These are phyloP conservation scores for Camelina laxa DNA, from an alignment of 345 rosid species.

Conservation along the genomic window DNA sequence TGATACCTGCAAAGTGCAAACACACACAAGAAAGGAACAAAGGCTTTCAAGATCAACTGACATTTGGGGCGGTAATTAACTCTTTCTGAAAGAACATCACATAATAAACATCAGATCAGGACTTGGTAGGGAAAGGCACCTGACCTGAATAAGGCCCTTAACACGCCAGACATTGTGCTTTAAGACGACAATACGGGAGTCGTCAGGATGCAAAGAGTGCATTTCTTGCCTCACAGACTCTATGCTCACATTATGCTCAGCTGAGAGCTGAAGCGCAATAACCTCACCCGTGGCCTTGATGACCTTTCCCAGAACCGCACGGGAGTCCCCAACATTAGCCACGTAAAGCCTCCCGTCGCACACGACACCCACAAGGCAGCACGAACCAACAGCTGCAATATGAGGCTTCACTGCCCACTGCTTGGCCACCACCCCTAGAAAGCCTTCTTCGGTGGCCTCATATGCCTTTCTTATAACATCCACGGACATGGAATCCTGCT, in stretches of 20 bases:
- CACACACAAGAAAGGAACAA: not conserved
- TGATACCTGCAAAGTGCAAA: constrained; percentile 56
- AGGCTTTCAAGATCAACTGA: not conserved
- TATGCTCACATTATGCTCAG: constrained; percentile 84
- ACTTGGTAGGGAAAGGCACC: constrained; percentile 9
- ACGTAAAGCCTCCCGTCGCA: constrained; percentile 76
- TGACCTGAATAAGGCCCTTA: constrained; percentile 98
- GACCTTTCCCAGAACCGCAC: constrained; percentile 87
- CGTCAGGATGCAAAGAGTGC: constrained; percentile 86
- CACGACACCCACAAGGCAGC: constrained; percentile 88
- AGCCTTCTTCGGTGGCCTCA: constrained; percentile 97
- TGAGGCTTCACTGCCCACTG: constrained; percentile 92
- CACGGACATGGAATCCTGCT: constrained; percentile 78
- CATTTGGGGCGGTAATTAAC: not conserved
- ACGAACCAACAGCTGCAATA: constrained; percentile 97
- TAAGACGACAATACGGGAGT: constrained; percentile 74
- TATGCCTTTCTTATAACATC: constrained; percentile 83
- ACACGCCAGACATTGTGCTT: constrained; percentile 98
- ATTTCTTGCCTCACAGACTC: constrained; percentile 94
- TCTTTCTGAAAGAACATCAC: not conserved
- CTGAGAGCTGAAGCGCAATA: constrained; percentile 83
- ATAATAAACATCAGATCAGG: not conserved
- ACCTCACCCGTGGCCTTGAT: constrained; percentile 86
- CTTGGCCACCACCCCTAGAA: constrained; percentile 71
- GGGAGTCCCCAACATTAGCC: constrained; percentile 94